A percentile compares a stretch with the other conserved stretches of the same genome.
Evolutionary conservation across 257 asterid genomes (phyloP).

Genomic region (Verbena officinalis): DNA sequence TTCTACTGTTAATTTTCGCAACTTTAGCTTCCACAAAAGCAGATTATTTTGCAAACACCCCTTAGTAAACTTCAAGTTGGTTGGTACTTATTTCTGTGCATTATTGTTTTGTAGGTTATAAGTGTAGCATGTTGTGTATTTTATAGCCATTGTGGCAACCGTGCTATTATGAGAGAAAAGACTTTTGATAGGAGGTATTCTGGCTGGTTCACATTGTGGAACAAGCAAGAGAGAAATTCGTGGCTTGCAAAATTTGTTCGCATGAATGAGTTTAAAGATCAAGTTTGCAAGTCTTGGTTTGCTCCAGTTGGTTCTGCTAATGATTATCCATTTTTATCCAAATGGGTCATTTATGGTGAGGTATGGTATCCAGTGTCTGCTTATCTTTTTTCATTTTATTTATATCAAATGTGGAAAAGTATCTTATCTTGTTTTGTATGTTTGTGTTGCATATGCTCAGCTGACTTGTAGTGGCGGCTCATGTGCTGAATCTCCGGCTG

Average conservation of each 20-base stretch:
- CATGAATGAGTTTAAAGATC: conserved; percentile 84
- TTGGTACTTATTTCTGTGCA: conserved; percentile 48
- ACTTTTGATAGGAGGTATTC: conserved; percentile 65
- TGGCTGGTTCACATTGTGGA: conserved; percentile 80
- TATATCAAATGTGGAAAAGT: not conserved
- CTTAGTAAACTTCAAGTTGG: conserved; percentile 2
- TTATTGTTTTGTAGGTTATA: conserved; percentile 81
- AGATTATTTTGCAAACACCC: too few relatives aligned
- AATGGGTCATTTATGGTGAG: conserved; percentile 99
- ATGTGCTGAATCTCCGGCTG: conserved; percentile 84
- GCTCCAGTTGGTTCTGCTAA: conserved; percentile 99
- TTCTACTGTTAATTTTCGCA: too few relatives aligned
- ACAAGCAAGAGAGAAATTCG: conserved; percentile 75
- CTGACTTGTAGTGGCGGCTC: conserved; percentile 77
- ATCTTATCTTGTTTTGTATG: conserved; percentile 33
- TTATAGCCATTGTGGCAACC: conserved; percentile 99
- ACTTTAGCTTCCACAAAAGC: too few relatives aligned
- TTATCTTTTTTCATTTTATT: not conserved
- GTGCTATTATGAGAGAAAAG: conserved; percentile 69
- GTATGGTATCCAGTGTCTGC: conserved; percentile 38
- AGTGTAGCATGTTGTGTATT: conserved; percentile 99
- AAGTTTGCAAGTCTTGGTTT: conserved; percentile 96
- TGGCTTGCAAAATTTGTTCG: conserved; percentile 87
- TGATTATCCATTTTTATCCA: conserved; percentile 91
- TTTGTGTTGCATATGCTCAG: conserved; percentile 51